phyloP scores from a whole-genome alignment of 208 protist genomes.

The Tritrichomonas foetus region DNA sequence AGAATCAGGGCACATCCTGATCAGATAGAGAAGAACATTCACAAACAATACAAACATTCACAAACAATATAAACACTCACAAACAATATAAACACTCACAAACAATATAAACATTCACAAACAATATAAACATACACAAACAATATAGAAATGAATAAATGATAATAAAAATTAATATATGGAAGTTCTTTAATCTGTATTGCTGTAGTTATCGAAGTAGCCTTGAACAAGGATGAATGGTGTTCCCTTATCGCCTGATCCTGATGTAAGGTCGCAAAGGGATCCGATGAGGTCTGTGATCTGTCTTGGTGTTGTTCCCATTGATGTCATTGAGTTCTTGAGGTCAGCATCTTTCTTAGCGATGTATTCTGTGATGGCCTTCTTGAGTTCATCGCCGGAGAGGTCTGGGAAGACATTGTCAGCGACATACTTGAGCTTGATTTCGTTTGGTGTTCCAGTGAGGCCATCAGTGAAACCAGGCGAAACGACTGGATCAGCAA shows the following conservation, averaged over 20 bases:
- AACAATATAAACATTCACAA: too few relatives aligned
- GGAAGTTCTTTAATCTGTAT: too few relatives aligned
- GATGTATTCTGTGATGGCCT: background rate
- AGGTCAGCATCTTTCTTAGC: background rate
- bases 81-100: too few relatives aligned
- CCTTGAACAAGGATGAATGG: background rate
- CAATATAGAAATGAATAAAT: too few relatives aligned
- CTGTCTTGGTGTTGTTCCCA: background rate
- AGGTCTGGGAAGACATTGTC: background rate
- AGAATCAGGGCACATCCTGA: too few relatives aligned
- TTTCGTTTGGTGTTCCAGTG: background rate
- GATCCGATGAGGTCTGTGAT: background rate
- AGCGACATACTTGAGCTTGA: background rate
- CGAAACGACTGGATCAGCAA: background rate
- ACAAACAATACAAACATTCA: too few relatives aligned
- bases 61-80: too few relatives aligned
- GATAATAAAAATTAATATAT: too few relatives aligned
- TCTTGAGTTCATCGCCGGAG: background rate
- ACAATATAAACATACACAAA: too few relatives aligned
- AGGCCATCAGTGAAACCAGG: background rate
- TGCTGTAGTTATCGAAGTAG: background rate
- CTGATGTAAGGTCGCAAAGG: background rate
- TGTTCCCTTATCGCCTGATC: background rate
- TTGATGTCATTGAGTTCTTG: background rate
- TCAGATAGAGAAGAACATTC: too few relatives aligned